These are phyloP conservation scores for Phaseolus coccineus DNA, from an alignment of 331 rosid genomes.

Conservation along the genomic window DNA sequence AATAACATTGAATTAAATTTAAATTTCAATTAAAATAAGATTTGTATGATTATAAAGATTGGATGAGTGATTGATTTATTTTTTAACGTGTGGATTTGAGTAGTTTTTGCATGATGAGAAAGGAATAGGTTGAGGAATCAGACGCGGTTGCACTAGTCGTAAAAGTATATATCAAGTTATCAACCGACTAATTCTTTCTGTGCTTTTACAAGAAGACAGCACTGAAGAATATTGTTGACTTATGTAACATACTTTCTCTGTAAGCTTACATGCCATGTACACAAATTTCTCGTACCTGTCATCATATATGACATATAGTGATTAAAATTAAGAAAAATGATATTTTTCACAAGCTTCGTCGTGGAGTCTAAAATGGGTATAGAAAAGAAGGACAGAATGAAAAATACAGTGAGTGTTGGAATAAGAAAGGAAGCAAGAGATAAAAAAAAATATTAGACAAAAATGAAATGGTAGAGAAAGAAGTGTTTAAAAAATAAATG, in stretches of 20 bases:
- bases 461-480: background rate
- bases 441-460: background rate
- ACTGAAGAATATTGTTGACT: constrained; percentile 63
- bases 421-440: background rate
- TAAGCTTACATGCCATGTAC: constrained; percentile 47
- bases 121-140: constrained; percentile 33
- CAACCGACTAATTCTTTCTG: constrained; percentile 55
- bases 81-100: background rate
- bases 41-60: no score
- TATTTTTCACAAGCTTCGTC: background rate
- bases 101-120: background rate
- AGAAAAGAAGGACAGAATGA: background rate
- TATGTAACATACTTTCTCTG: constrained; percentile 40
- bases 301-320: constrained; percentile 33
- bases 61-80: no score
- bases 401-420: background rate
- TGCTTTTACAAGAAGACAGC: constrained; percentile 53
- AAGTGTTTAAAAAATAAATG: background rate
- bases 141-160: constrained; percentile 33
- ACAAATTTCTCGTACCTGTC: constrained; percentile 43
- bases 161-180: constrained; percentile 32
- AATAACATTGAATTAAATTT: no score
- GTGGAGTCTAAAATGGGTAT: background rate
- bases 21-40: no score
- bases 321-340: background rate